phyloP scores from a whole-genome alignment of 768 basidiomycete species.

The Nidularia sp. region DNA sequence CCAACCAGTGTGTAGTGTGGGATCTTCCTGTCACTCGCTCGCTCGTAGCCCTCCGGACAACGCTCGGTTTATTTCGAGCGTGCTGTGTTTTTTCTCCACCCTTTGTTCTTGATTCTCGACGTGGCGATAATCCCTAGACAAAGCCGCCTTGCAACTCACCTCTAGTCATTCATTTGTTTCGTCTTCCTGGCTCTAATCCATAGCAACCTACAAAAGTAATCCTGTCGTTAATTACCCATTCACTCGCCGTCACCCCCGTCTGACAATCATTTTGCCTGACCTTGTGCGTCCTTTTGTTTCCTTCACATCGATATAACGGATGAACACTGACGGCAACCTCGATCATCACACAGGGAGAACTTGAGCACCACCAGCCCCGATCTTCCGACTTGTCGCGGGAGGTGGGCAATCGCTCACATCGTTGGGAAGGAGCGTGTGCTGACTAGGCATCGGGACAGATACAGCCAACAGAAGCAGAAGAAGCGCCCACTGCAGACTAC shows the following conservation, averaged over 20 bases:
- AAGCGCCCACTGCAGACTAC: neutral
- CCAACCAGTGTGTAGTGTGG: no score
- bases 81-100: slow-evolving; percentile 23
- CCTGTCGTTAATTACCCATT: slow-evolving; percentile 16
- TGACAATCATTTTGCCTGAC: slow-evolving; percentile 15
- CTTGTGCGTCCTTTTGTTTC: slow-evolving; percentile 4
- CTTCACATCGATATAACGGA: neutral
- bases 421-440: neutral
- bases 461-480: neutral
- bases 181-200: slow-evolving; percentile 12
- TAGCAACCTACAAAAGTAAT: slow-evolving; percentile 25
- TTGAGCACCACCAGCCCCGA: neutral
- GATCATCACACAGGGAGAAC: neutral
- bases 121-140: slow-evolving; percentile 29
- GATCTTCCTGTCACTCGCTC: slow-evolving; percentile 20
- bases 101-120: slow-evolving; percentile 24
- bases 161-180: slow-evolving; percentile 45
- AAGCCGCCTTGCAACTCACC: slow-evolving; percentile 34
- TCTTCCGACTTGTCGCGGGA: neutral
- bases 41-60: slow-evolving; percentile 21
- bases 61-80: slow-evolving; percentile 57
- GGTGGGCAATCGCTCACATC: neutral
- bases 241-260: slow-evolving; percentile 3
- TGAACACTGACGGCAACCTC: slow-evolving; percentile 1
- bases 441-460: neutral